These are phyloP conservation scores for Dendrobium officinale DNA, from an alignment of 106 monocot species.

Conservation along the genomic window DNA sequence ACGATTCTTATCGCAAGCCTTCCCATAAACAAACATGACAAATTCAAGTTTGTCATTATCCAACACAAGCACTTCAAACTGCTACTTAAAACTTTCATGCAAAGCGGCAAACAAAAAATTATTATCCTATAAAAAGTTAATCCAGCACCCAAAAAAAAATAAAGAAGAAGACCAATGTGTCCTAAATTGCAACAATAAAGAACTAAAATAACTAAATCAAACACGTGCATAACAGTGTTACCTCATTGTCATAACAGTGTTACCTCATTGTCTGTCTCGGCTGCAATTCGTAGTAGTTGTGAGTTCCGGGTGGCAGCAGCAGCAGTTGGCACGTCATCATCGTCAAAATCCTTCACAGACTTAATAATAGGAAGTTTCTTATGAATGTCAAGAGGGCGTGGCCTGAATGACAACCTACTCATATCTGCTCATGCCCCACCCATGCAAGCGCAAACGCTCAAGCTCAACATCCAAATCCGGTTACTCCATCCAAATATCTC, in stretches of 20 bases:
- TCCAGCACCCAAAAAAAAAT: background rate
- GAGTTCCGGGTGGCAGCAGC: conserved; percentile 64
- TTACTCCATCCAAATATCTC: conserved; percentile 11
- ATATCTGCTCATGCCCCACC: conserved; percentile 64
- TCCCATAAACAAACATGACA: background rate
- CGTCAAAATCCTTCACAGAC: conserved; percentile 91
- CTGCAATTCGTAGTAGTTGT: conserved; percentile 38
- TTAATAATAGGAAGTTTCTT: conserved; percentile 93
- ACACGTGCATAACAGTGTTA: conserved; percentile 11
- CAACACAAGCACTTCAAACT: background rate
- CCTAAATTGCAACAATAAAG: background rate
- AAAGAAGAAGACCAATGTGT: background rate
- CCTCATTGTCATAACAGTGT: conserved; percentile 58
- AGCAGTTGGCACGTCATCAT: conserved; percentile 53
- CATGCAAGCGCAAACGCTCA: background rate
- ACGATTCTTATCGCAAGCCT: background rate
- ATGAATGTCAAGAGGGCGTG: conserved; percentile 97
- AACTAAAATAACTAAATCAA: background rate
- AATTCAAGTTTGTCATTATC: background rate
- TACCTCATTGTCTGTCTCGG: conserved; percentile 81
- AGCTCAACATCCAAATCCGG: conserved; percentile 1
- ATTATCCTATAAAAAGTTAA: background rate
- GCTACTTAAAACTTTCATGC: background rate
- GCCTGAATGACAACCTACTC: conserved; percentile 94
- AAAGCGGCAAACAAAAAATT: background rate